Conservation (phyloP, 768 basidiomycete species). For the Suillus decipiens region DNA sequence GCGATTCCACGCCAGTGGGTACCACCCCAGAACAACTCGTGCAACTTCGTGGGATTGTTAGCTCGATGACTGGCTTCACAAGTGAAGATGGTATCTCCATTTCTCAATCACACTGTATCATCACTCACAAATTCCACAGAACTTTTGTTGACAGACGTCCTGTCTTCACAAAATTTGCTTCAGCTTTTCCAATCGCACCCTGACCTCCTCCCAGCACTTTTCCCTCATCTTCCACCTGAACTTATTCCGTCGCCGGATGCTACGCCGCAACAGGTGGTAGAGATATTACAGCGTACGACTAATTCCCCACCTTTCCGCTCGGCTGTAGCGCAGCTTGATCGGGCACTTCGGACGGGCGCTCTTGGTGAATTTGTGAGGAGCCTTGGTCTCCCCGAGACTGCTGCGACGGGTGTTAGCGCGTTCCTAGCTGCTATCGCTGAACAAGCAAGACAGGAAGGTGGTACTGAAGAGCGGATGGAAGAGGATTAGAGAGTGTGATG, state of each 20-base stretch:
- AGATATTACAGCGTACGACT: constrained; percentile 73
- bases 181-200: constrained; percentile 74
- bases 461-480: constrained; percentile 67
- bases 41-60: constrained; percentile 56
- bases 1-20: constrained; percentile 13
- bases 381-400: constrained; percentile 83
- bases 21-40: constrained; percentile 67
- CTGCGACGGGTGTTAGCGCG: constrained; percentile 73
- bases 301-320: constrained; percentile 82
- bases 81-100: constrained; percentile 14
- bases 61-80: constrained; percentile 41
- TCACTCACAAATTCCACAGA: constrained; percentile 29
- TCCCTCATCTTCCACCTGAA: constrained; percentile 82
- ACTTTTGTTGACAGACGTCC: constrained; percentile 69
- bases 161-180: constrained; percentile 70
- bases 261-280: constrained; percentile 32
- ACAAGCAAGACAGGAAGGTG: constrained; percentile 53
- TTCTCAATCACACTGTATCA: constrained; percentile 4
- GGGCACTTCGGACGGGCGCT: constrained; percentile 80
- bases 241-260: constrained; percentile 67
- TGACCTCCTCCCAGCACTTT: constrained; percentile 65
- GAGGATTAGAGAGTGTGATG: constrained; percentile 54
- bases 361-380: constrained; percentile 73
- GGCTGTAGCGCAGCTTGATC: constrained; percentile 79
- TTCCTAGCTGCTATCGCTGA: constrained; percentile 82